Base-by-base conservation (phyloP, 306 rosid species). In the Lathyrus aphaca region DNA sequence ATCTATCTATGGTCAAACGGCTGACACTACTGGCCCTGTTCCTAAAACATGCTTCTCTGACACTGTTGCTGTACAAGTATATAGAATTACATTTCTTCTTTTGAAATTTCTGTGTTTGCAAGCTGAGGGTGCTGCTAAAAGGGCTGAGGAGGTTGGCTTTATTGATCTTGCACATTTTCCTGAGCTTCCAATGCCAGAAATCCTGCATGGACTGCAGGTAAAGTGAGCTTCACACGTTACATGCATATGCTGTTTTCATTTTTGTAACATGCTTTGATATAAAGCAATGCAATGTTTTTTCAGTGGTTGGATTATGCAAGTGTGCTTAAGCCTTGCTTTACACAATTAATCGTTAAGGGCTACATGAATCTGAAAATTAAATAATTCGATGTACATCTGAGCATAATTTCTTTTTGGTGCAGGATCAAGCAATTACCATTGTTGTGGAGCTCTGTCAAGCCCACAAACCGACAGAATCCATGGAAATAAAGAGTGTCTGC, bases 111-210 rank as follows among this genome's bases (percentile, higher is more conserved):
- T 94, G 29, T 84, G 96, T 72, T 73, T 94, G 65, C 98, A 94
- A 87, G 96, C 94, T 65, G 95, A 91, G 75, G 87, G 96, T 64
- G 98, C 98, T 74, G 84, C 92, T 73, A 84, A 73, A 85, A 85
- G 91, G 84, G 96, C 97, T 6, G 91, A 90, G 88, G 98, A 90
- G 80, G 90, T 84, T 62, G 97, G 97, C 13, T 90, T 82, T 78
- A 85, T 94, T 68, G 98, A 94, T 84, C 92, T 87, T 79, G 87
- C 96, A 51, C 90, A 87, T 87, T 94, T 94, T 87, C 97, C 97
- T 6, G 95, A 90, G 83, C 96, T 94, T 68, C 98, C 97, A 5
- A 85, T 90, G 97, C 98, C 92, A 64, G 98, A 90, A 77, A 94
- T 94, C 73, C 83, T 90, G 81, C 96, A 94, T 54, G 98, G 97